Evolutionary conservation across 2,329 filamentous ascomycete species (phyloP), one percentile per base, ranked within the genome.

Genomic region (Apiospora hydei): DNA sequence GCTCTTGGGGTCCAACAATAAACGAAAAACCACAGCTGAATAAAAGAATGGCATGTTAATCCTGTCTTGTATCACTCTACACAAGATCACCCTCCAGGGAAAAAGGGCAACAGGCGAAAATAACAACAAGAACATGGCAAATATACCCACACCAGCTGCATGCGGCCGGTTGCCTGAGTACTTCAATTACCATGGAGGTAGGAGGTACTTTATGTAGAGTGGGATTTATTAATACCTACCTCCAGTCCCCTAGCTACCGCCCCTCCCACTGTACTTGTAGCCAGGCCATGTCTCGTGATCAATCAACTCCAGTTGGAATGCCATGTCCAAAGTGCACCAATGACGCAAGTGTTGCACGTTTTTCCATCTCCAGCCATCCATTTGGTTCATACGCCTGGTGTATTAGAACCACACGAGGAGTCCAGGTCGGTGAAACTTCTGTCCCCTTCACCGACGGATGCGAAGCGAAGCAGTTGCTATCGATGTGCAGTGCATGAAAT

Each of bases 201-300:
- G 13, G 24, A 16, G n/a, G 51, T 53, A 26, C 49, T 26, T 18
- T 14, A 43, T 3, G 3, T 49, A 34, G 10, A 41, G 30, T 64
- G 57, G 57, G 18, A 64, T 64, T 41, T 64, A 41, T 61, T 61
- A 38, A 38, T 61, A 61, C 53, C 53, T 61, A 61, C 53, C 53
- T 61, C 26, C 26, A 18, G 14, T 2, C 26, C 51, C 51, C 24
- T 34, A 61, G 53, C 53, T 61, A 34, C 8, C 13, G 21, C 18
- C 21, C 10, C 21, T 14, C 18, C 10, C 34, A 46, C 34, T 38
- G 51, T 30, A 30, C 26, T 30, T 30, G 26, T 18, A 21, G 26
- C 53, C 53, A 64, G 41, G 57, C 38, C 57, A 64, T 64, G 57
- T 64, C 57, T 64, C 57, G 57, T 64, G 57, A 64, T 18, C 26